Conservation (phyloP, 2,329 filamentous ascomycete genomes). For the Claviceps capensis region DNA sequence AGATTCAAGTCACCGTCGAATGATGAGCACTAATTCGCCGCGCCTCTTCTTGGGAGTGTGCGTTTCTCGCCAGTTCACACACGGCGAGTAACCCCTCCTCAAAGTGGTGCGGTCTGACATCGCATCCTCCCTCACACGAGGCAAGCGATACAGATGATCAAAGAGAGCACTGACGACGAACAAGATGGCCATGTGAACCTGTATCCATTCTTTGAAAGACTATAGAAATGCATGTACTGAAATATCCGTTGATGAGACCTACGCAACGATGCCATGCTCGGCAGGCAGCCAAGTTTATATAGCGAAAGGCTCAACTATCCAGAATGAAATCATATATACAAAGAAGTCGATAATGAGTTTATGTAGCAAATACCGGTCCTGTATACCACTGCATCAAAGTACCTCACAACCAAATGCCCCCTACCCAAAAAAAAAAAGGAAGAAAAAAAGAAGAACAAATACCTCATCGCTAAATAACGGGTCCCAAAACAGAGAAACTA, state of each 20-base stretch:
- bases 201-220: no score
- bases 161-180: constrained; percentile 34
- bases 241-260: no score
- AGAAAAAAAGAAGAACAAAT: not conserved
- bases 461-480: not conserved
- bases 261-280: no score
- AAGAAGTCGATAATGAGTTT: no score
- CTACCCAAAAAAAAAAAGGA: not conserved
- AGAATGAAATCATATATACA: no score
- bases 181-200: no score
- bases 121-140: not conserved
- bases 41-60: constrained; percentile 9
- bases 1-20: constrained; percentile 20
- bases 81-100: constrained; percentile 25
- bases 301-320: no score
- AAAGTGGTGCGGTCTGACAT: constrained; percentile 3
- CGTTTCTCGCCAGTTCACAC: constrained; percentile 15
- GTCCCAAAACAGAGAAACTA: not conserved
- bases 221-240: no score
- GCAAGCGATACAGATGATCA: constrained; percentile 25
- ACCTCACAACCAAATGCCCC: no score
- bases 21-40: constrained; percentile 32
- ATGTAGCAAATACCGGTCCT: no score
- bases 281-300: no score
- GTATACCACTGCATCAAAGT: no score